Evolutionary conservation across 192 early-diverging fungal species (phyloP).

Genomic region (Coemansia sp.): DNA sequence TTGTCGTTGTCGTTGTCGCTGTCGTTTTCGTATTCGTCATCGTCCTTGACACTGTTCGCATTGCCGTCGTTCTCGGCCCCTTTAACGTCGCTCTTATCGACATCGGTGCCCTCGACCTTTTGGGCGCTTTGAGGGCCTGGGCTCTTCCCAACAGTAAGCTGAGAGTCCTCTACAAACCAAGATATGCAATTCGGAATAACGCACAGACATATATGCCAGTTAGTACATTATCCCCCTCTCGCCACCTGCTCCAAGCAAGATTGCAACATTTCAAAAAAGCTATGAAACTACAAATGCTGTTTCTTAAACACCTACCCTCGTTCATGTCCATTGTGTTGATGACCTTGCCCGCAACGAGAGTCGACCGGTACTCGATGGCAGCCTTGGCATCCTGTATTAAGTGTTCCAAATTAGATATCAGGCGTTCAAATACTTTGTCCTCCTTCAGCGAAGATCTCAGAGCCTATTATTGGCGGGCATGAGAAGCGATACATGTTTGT

Average conservation of each 20-base stretch:
- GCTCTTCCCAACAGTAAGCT: conserved; percentile 28
- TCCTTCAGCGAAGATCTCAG: conserved; percentile 54
- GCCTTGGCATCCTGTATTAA: conserved; percentile 54
- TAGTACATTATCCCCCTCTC: neutral
- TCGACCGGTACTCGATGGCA: conserved; percentile 53
- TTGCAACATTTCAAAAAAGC: too few species aligned
- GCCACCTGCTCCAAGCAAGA: too few species aligned
- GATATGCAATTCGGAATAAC: neutral
- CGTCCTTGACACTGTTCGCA: conserved; percentile 6
- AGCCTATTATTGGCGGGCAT: conserved; percentile 46
- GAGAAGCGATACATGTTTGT: conserved; percentile 41
- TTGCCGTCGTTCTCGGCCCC: neutral
- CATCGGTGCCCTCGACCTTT: conserved; percentile 1
- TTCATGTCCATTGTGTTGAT: conserved; percentile 47
- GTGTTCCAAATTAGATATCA: conserved; percentile 55
- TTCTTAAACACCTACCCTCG: conserved; percentile 31
- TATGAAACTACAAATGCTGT: neutral
- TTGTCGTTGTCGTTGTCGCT: neutral
- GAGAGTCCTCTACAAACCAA: conserved; percentile 28
- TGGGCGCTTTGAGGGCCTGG: conserved; percentile 6
- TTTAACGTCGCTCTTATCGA: neutral
- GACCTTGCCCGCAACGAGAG: conserved; percentile 49
- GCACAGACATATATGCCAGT: neutral
- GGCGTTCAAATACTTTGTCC: conserved; percentile 56
- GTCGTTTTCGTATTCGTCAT: neutral